Evolutionary conservation across 2,329 filamentous ascomycete genomes (phyloP).

Genomic region (Byssothecium circinans): DNA sequence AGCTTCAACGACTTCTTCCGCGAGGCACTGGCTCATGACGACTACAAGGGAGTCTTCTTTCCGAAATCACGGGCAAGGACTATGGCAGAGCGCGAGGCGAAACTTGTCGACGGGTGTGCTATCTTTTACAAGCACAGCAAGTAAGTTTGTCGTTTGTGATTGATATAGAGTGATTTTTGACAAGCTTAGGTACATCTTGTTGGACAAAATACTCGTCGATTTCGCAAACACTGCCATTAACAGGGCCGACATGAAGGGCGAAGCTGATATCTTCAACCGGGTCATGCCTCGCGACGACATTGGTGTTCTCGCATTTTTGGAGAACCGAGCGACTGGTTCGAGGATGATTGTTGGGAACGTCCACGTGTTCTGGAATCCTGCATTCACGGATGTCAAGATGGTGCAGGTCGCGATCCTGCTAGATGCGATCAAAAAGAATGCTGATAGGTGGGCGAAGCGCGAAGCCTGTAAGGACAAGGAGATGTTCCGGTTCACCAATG

Average conservation of each 20-base stretch:
- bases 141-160: conserved; percentile 32
- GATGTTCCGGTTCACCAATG: conserved; percentile 51
- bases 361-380: conserved; percentile 93
- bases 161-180: conserved; percentile 10
- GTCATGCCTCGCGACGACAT: conserved; percentile 99
- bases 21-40: conserved; percentile 78
- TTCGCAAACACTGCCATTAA: conserved; percentile 92
- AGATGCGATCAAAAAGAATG: conserved; percentile 84
- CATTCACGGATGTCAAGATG: conserved; percentile 88
- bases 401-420: conserved; percentile 95
- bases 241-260: conserved; percentile 93
- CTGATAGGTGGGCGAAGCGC: conserved; percentile 80
- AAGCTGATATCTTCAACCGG: conserved; percentile 96
- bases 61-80: conserved; percentile 88
- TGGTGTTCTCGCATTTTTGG: conserved; percentile 86
- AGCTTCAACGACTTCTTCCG: conserved; percentile 91
- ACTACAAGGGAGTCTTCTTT: conserved; percentile 94
- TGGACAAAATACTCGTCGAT: conserved; percentile 93
- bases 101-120: conserved; percentile 91
- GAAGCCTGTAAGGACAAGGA: conserved; percentile 81
- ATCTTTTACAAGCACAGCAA: conserved; percentile 97
- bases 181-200: conserved; percentile 66
- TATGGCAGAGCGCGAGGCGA: conserved; percentile 86
- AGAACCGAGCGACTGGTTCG: conserved; percentile 87
- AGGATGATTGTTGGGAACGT: conserved; percentile 91